Evolutionary conservation across 83 land plant genomes (phyloP), one percentile per base, ranked within the genome.

Genomic region (Picea abies): DNA sequence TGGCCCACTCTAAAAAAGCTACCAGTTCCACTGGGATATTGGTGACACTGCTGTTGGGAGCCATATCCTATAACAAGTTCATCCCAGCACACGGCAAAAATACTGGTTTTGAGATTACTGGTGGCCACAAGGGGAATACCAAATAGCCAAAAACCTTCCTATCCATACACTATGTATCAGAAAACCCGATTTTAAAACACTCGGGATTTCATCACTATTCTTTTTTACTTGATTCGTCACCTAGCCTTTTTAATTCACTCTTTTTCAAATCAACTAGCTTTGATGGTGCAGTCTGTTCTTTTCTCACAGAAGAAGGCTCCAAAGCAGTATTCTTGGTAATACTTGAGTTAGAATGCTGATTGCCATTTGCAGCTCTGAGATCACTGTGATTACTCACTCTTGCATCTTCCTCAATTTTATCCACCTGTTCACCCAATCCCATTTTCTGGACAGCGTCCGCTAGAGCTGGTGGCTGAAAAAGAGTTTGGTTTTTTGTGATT

Each of bases 181-280:
- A 56, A 52, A 75, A 49, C 29, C 29, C 78, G 78, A 75, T 75
- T 75, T 75, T 75, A 22, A 75, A 75, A 75, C 78, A 44, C 78
- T 75, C 78, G 16, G 44, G 60, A 29, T 75, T 49, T 56, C 78
- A 75, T 11, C 58, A 23, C 78, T 75, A 47, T 47, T 75, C 78
- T 75, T 49, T 47, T 75, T 49, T 68, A 12, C 12, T 35, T 9
- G 22, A 37, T 72, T n/a, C 76, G 16, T 35, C 49, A 4, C 49
- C 49, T 41, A 39, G 7, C 41, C 76, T n/a, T 41, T 41, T 44
- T 41, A 52, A n/a, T 39, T 72, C 76, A 41, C 22, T 56, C 44
- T 47, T 75, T 49, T n/a, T 12, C 60, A 22, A 10, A 23, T 75
- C 60, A 52, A 75, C 78, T 44, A 2, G 25, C 25, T 75, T 47